Conservation (phyloP, 495 filamentous ascomycete genomes). For the Gamarada debralockiae region DNA sequence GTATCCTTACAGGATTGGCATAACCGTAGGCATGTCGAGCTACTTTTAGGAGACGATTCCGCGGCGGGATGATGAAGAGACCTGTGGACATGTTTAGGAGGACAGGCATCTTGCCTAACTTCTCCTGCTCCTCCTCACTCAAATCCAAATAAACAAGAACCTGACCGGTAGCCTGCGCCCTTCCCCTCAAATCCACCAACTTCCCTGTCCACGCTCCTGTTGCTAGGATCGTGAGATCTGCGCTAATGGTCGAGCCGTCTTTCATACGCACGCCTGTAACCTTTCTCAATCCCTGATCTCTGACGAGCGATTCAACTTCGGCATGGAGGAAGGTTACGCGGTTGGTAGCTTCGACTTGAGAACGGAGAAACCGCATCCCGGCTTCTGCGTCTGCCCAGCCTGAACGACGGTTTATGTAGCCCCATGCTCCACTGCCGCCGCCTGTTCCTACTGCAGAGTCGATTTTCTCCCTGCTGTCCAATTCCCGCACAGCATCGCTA, state of each 20-base stretch:
- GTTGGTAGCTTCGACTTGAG: constrained; percentile 46
- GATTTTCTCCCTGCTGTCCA: constrained; percentile 47
- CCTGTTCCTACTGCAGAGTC: constrained; percentile 41
- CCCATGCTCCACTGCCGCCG: constrained; percentile 53
- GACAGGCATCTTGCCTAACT: constrained; percentile 63
- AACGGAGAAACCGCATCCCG: constrained; percentile 59
- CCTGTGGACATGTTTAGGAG: constrained; percentile 77
- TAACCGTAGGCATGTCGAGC: constrained; percentile 84
- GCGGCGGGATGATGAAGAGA: constrained; percentile 79
- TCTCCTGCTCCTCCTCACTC: constrained; percentile 60
- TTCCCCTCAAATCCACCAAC: constrained; percentile 74
- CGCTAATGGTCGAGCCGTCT: constrained; percentile 49
- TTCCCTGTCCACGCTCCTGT: constrained; percentile 80
- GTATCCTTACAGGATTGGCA: constrained; percentile 53
- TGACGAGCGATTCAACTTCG: constrained; percentile 55
- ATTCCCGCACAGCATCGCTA: constrained; percentile 45
- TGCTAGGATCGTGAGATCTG: constrained; percentile 74
- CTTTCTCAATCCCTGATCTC: not conserved
- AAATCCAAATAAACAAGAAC: constrained; percentile 71
- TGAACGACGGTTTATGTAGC: constrained; percentile 76
- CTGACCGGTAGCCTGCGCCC: constrained; percentile 75
- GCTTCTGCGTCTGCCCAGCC: constrained; percentile 86
- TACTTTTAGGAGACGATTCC: constrained; percentile 68
- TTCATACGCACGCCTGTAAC: constrained; percentile 46
- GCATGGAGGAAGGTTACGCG: constrained; percentile 62